Evolutionary conservation across 1,139 yeast species (phyloP), one percentile per base, ranked within the genome.

Genomic region (Taphrina pruni): DNA sequence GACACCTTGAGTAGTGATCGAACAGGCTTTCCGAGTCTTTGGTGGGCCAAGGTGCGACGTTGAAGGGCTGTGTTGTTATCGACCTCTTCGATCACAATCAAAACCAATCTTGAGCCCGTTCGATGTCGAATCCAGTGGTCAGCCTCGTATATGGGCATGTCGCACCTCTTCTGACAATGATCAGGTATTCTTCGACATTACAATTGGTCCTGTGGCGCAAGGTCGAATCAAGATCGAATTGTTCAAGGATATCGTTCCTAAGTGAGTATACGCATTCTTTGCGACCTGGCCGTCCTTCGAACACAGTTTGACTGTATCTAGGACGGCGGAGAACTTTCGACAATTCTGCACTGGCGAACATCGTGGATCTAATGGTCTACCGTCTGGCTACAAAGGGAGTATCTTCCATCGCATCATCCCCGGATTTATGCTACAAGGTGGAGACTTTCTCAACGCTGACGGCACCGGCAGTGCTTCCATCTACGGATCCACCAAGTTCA

Each of bases 351-450:
- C 87, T 0, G 87, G 87, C 8, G 87, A 85, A 72, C 78, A 79
- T 72, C 74, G 79, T 41, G 78, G 79, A 0, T 26, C 57, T 60
- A 75, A 78, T 58, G 79, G 80, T 0, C 73, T 76, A 2, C 85
- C 92, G 11, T 83, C 88, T 71, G 84, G 85, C 14, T 94, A 87
- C 83, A 89, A 92, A 78, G 90, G 90, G 51, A 88, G 95, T 8
- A 82, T 84, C 14, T 93, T 95, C 83, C 99, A 95, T 80, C 85
- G 99, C 74, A 95, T 95, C 45, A 95, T 95, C 78, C 89, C 89
- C 56, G 74, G 74, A 69, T 92, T 92, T 78, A 93, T 93, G 97
- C 85, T 90, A 75, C 98, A 92, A 81, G 97, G 97, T 78, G 99
- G 99, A 76, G 99, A 94, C 77, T 93, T 93, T 81, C 92, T 97